phyloP scores from a whole-genome alignment of 108 stramenopile species.

The Parietichytrium sp. region DNA sequence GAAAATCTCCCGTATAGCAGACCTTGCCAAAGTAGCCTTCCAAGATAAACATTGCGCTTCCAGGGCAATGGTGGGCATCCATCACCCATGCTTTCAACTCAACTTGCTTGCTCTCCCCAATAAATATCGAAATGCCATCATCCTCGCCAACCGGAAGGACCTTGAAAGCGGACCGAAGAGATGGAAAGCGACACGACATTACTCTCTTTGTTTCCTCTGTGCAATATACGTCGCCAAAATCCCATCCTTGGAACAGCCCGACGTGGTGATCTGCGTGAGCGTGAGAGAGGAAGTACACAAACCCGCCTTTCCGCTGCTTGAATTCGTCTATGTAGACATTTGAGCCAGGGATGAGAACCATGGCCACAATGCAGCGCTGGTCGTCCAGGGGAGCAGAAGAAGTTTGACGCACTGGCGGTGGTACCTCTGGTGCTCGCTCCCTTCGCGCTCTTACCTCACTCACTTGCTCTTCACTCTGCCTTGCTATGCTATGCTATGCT shows the following conservation, averaged over 20 bases:
- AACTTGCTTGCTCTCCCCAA: neutral
- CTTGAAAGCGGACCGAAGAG: neutral
- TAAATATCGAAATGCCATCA: neutral
- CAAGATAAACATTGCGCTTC: neutral
- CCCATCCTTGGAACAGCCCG: neutral
- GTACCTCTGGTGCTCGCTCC: too few relatives aligned
- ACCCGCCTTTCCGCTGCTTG: constrained; percentile 13
- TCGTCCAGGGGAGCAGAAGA: too few relatives aligned
- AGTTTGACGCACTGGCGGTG: too few relatives aligned
- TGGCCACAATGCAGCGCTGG: too few relatives aligned
- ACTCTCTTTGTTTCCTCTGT: neutral
- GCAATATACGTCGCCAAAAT: constrained; percentile 12
- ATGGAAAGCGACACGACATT: neutral
- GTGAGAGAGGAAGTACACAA: constrained; percentile 14
- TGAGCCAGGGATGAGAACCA: too few relatives aligned
- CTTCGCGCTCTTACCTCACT: too few relatives aligned
- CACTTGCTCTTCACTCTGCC: too few relatives aligned
- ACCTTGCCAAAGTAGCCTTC: constrained; percentile 21
- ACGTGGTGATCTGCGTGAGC: neutral
- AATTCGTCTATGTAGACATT: constrained; percentile 22
- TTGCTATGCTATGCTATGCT: too few relatives aligned
- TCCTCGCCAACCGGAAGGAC: neutral
- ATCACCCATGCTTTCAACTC: neutral
- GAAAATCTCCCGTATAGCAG: neutral
- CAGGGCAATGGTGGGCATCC: constrained; percentile 26